Base-by-base conservation (phyloP, 345 rosid genomes). In the Dimocarpus longan region DNA sequence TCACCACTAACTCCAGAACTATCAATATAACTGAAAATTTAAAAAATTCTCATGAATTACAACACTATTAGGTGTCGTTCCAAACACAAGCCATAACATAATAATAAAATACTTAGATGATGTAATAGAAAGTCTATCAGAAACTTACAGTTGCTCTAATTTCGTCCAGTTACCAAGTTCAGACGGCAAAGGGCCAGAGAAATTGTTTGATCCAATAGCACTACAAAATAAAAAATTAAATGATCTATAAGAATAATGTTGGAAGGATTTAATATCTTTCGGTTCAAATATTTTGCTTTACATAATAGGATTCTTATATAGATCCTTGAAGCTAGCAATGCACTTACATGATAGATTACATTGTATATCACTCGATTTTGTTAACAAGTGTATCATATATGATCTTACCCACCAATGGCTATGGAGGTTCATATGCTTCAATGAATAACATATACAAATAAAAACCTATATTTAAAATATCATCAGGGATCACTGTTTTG, bases 141-240 rank as follows among this genome's bases (percentile, higher is more conserved):
- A 59, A 87, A 87, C 93, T 87, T 86, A 93, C 98, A 94, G 19
- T 72, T 89, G 62, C 71, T 81, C 67, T 71, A 94, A 84, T 66
- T 81, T 87, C 16, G 72, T 70, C 40, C 89, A 88, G 44, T 48
- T 85, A 24, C 95, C 97, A 76, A 94, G 88, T 85, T 85, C 91
- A 37, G 82, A 52, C 5, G 94, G 98, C 59, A 94, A 82, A 76
- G 88, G 57, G 78, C 98, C 97, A 10, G 91, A 85, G 76, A 92
- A 92, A 80, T 90, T 90, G 84, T 92, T 94, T 39, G 86, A 64
- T 67, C 84, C 84, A 57, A 92, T 44, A 10, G 60, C 46, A 46
- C 98, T 92, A 75, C 75, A 63, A 70, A 63, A 0, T 6, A 26
- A 10, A 26, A 10, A 52, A 22, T 46, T 10, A 9, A 50, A 64